Conservation (phyloP, 441 rosid species). For the Corymbia calophylla region DNA sequence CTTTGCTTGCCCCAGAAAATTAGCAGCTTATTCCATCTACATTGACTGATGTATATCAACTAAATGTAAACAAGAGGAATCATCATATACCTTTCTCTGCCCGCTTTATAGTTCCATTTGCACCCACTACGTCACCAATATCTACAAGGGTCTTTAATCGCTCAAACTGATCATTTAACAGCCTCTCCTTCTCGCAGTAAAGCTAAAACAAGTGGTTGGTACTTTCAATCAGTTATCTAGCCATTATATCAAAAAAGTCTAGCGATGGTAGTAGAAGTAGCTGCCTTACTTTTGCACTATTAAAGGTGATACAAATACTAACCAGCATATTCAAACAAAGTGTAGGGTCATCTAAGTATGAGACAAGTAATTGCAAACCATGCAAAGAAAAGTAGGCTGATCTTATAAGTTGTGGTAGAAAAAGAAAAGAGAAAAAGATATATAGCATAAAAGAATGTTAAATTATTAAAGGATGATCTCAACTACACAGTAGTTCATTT, state of each 20-base stretch:
- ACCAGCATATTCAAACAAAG: neutral
- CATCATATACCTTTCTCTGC: slow-evolving; percentile 66
- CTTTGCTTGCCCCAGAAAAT: too few relatives aligned
- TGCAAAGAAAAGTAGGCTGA: neutral
- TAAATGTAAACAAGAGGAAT: neutral
- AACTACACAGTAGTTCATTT: neutral
- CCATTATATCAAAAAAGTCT: neutral
- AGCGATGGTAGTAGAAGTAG: neutral
- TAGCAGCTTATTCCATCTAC: neutral
- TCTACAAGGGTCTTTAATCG: slow-evolving; percentile 73
- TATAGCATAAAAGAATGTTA: neutral
- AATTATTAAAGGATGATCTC: neutral
- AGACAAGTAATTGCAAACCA: neutral
- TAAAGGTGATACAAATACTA: neutral
- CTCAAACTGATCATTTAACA: slow-evolving; percentile 64
- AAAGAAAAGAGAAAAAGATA: neutral
- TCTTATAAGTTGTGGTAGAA: neutral
- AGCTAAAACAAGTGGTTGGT: slow-evolving; percentile 34
- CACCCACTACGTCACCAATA: slow-evolving; percentile 92
- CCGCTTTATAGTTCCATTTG: slow-evolving; percentile 80
- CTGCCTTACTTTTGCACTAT: neutral
- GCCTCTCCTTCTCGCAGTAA: slow-evolving; percentile 85
- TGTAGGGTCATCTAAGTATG: neutral
- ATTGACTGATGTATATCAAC: neutral
- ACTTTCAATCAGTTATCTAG: neutral